phyloP scores from a whole-genome alignment of 176 grass and related monocot species.

The Musa acuminata region DNA sequence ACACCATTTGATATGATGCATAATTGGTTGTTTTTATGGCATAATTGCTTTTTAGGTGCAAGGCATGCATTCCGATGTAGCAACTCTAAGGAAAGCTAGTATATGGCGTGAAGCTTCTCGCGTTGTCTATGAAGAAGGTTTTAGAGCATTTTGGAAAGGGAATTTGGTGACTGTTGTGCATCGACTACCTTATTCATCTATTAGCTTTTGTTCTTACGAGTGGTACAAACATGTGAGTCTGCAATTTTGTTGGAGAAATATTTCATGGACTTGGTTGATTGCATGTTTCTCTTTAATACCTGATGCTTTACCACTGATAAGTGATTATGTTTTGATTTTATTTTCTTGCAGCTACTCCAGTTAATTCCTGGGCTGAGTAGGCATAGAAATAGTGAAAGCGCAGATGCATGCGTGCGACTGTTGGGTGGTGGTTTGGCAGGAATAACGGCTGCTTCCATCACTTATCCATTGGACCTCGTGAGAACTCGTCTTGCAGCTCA shows the following conservation, averaged over 20 bases:
- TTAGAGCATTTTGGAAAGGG: conserved; percentile 87
- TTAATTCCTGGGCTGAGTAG: conserved; percentile 63
- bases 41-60: conserved; percentile 54
- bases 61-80: conserved; percentile 88
- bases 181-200: conserved; percentile 85
- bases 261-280: not conserved
- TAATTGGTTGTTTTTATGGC: not conserved
- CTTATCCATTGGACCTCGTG: conserved; percentile 81
- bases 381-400: conserved; percentile 43
- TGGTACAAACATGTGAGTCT: conserved; percentile 66
- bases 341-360: conserved; percentile 47
- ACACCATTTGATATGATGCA: not conserved
- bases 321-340: conserved; percentile 24
- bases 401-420: conserved; percentile 65
- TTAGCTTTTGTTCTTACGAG: conserved; percentile 84
- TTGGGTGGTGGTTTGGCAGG: conserved; percentile 79
- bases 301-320: not conserved
- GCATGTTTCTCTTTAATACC: not conserved
- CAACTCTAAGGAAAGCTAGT: conserved; percentile 50
- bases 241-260: not conserved
- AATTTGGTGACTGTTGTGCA: conserved; percentile 95
- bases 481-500: conserved; percentile 85
- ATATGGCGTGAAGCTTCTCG: conserved; percentile 76
- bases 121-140: conserved; percentile 75
- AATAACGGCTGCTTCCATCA: conserved; percentile 82